These are phyloP conservation scores for Acer negundo DNA, from an alignment of 345 rosid genomes.

Conservation along the genomic window DNA sequence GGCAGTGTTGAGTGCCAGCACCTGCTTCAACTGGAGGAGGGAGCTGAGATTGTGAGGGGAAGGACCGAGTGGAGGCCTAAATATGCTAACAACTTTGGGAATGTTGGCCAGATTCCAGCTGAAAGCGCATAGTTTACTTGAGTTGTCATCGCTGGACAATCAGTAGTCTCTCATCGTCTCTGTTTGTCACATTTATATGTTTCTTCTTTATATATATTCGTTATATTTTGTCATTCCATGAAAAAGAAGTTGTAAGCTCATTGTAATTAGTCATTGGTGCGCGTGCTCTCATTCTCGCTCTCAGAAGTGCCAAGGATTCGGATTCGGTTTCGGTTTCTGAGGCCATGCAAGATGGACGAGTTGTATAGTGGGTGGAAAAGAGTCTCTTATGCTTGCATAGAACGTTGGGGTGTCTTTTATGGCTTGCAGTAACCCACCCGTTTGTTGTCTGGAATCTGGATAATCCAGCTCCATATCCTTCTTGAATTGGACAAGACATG, in stretches of 20 bases:
- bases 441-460: neutral
- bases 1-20: slow-evolving; percentile 84
- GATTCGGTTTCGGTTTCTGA: neutral
- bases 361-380: neutral
- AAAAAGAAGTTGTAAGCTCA: slow-evolving; percentile 24
- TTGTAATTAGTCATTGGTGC: slow-evolving; percentile 40
- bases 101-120: slow-evolving; percentile 39
- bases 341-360: slow-evolving; percentile 3
- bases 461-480: neutral
- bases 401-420: neutral
- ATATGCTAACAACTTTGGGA: slow-evolving; percentile 36
- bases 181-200: slow-evolving; percentile 25
- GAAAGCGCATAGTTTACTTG: slow-evolving; percentile 31
- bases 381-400: neutral
- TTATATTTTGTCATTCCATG: slow-evolving; percentile 23
- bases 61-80: slow-evolving; percentile 92
- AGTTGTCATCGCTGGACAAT: slow-evolving; percentile 17
- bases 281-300: neutral
- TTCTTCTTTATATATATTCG: slow-evolving; percentile 24
- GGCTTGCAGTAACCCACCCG: neutral
- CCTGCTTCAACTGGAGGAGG: slow-evolving; percentile 82
- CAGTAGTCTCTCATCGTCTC: slow-evolving; percentile 18
- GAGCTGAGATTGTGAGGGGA: slow-evolving; percentile 89
- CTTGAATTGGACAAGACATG: slow-evolving; percentile 9
- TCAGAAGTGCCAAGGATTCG: neutral